Evolutionary conservation across 768 basidiomycete species (phyloP).

Genomic region (Rhodotorula graminis): DNA sequence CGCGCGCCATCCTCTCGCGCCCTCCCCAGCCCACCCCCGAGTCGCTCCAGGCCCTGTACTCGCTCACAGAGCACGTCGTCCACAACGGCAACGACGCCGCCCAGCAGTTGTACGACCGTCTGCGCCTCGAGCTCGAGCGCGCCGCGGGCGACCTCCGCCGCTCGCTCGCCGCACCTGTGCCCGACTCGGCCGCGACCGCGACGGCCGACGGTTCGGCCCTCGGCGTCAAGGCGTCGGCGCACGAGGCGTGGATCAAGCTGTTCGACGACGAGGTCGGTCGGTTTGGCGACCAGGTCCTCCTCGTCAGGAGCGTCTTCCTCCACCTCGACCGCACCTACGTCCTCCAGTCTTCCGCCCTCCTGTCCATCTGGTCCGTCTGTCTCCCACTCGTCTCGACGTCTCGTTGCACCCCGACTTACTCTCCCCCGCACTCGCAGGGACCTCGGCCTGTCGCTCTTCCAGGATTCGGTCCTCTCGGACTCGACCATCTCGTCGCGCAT

Average conservation of each 20-base stretch:
- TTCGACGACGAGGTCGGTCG: constrained; percentile 59
- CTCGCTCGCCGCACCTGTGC: constrained; percentile 45
- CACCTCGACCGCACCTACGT: constrained; percentile 69
- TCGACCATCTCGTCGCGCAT: constrained; percentile 52
- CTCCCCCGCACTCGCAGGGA: constrained; percentile 44
- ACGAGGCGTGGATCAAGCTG: constrained; percentile 57
- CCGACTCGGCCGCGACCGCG: too few relatives aligned
- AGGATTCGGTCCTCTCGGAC: constrained; percentile 55
- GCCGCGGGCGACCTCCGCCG: constrained; percentile 52
- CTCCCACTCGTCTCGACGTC: constrained; percentile 2
- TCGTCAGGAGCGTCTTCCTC: constrained; percentile 62
- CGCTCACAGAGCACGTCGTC: constrained; percentile 42
- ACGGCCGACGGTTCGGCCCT: too few relatives aligned
- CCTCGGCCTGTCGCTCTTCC: constrained; percentile 59
- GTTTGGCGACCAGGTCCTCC: constrained; percentile 60
- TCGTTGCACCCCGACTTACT: background rate
- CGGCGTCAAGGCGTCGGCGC: constrained; percentile 24
- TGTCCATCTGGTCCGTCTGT: constrained; percentile 54
- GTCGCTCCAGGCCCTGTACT: constrained; percentile 40
- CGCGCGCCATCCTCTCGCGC: constrained; percentile 38
- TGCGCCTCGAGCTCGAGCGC: constrained; percentile 61
- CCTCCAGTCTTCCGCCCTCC: constrained; percentile 47
- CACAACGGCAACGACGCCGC: constrained; percentile 53
- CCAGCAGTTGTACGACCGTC: constrained; percentile 53
- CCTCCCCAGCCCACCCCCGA: constrained; percentile 40